These are phyloP conservation scores for Phialocephala subalpina DNA, from an alignment of 2,329 filamentous ascomycete genomes.

Conservation along the genomic window DNA sequence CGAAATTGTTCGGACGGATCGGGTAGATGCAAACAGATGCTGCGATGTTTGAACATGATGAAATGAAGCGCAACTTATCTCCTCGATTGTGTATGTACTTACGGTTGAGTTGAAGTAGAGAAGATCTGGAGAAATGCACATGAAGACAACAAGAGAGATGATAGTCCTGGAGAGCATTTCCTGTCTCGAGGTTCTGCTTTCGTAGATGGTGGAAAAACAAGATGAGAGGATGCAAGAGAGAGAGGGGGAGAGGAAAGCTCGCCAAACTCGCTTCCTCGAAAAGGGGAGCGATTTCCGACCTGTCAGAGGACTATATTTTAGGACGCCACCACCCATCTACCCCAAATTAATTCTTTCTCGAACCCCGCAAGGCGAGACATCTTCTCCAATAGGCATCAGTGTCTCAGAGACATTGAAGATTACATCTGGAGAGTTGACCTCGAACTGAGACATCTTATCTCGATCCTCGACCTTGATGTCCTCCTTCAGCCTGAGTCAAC, in stretches of 20 bases:
- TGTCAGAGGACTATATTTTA: not conserved
- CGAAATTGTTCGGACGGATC: not conserved
- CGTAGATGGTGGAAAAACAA: not conserved
- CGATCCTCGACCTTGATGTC: not conserved
- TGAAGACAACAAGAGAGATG: not conserved
- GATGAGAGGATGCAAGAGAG: not conserved
- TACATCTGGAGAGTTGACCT: too few relatives aligned
- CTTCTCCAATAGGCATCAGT: not conserved
- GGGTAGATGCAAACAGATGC: not conserved
- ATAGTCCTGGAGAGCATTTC: too few relatives aligned
- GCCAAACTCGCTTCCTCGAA: constrained; percentile 1
- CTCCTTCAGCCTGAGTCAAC: not conserved
- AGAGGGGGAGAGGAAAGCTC: not conserved
- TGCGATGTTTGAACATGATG: not conserved
- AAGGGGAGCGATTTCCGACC: not conserved
- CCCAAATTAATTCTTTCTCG: too few relatives aligned
- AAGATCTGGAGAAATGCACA: too few relatives aligned
- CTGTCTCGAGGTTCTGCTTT: not conserved
- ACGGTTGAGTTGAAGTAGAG: not conserved
- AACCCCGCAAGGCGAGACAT: not conserved
- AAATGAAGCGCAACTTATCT: not conserved
- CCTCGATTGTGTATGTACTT: not conserved
- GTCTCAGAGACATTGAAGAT: too few relatives aligned
- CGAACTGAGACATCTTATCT: not conserved
- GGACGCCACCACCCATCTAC: too few relatives aligned